phyloP scores from a whole-genome alignment of 192 early-diverging fungal species.

The Spizellomyces sp. region DNA sequence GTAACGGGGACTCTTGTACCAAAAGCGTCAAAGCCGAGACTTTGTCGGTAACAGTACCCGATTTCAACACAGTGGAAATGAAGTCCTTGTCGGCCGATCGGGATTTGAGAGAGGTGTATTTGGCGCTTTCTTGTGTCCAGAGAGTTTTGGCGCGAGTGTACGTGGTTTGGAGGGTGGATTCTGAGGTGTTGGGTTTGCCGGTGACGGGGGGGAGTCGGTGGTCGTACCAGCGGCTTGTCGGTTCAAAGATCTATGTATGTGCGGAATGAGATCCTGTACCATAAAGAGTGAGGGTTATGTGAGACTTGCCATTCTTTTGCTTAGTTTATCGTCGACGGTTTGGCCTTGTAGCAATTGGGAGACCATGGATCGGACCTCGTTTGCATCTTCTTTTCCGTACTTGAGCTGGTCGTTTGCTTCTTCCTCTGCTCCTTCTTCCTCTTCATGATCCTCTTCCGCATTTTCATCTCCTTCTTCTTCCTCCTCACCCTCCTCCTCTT shows the following conservation, averaged over 20 bases:
- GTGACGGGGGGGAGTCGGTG: conserved; percentile 31
- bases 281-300: not conserved
- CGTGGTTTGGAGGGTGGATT: conserved; percentile 21
- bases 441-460: conserved; percentile 17
- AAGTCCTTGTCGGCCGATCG: conserved; percentile 83
- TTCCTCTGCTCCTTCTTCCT: conserved; percentile 25
- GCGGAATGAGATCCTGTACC: too few species aligned
- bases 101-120: conserved; percentile 42
- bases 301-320: conserved; percentile 4
- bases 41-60: conserved; percentile 92
- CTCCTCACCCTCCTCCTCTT: conserved; percentile 9
- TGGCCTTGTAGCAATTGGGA: conserved; percentile 36
- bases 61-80: conserved; percentile 82
- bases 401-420: not conserved
- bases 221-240: conserved; percentile 36
- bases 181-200: conserved; percentile 9
- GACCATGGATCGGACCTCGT: conserved; percentile 37
- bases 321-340: conserved; percentile 33
- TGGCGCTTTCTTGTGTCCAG: conserved; percentile 65
- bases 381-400: conserved; percentile 35
- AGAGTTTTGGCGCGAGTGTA: conserved; percentile 61
- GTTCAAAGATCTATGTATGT: conserved; percentile 23
- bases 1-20: conserved; percentile 89
- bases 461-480: conserved; percentile 23
- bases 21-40: conserved; percentile 91